Base-by-base conservation (phyloP, 139 green algal species). In the Desmodesmus armatus region DNA sequence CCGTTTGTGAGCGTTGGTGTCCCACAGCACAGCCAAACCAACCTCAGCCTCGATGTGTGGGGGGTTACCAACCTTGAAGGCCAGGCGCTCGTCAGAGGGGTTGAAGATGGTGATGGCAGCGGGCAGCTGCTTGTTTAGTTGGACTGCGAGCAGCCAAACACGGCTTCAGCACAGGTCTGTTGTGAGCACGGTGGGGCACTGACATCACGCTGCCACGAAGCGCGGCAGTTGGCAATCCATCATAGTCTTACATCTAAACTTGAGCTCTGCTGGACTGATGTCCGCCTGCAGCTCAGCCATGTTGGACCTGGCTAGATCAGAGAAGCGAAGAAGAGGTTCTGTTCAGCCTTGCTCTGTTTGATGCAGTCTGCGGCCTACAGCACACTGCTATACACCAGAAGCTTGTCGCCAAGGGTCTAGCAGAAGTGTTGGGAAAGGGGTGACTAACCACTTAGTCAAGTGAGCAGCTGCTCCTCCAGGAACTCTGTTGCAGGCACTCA, bases 91-190 rank as follows among this genome's bases (percentile, higher is more conserved):
- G 17, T 19, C 58, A 3, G 44, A 74, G 5, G 84, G 69, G 53
- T 94, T 94, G 37, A 86, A 80, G 35, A 94, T 89, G 31, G 39
- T 87, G 71, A 94, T 91, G 2, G 85, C 88, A 11, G 86, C 82
- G 35, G 89, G 89, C 33, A 92, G 89, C 89, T 92, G 89, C 87
- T 92, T 92, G 76, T 91, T 91, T 19, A 88, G 53, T 74, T 91
- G 87, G 47, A 91, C 82, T 87, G 82, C 82, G 31, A 49, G 60
- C 33, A 49, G 17, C 7, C 39, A 35, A n/a, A 27, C 27, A 41
- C 5, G 0, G 31, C 44, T 29, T 7, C 13, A 51, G 2, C 29
- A 49, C 43, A 5, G 37, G 40, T n/a, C n/a, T n/a, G n/a, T n/a
- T n/a, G 66, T 49, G 66, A 49, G 60, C 19, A 33, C 5, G 31